Conservation (phyloP, 2,329 filamentous ascomycete species). For the Biscogniauxia marginata region DNA sequence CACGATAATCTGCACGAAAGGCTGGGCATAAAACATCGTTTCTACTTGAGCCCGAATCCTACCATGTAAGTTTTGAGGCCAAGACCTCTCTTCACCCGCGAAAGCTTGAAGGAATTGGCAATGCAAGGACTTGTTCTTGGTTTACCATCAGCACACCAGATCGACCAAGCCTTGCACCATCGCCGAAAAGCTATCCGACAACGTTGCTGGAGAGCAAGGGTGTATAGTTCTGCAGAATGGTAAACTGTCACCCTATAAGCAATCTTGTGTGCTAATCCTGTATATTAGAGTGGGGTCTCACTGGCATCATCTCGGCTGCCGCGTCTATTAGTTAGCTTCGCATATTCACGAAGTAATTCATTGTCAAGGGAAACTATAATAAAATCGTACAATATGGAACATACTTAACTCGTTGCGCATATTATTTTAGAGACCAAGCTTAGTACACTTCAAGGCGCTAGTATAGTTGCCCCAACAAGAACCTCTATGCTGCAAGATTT, state of each 20-base stretch:
- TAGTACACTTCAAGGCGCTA: too few species aligned
- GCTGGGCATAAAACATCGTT: neutral
- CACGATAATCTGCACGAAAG: neutral
- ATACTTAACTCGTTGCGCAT: too few species aligned
- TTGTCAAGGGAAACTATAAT: too few species aligned
- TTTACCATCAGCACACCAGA: neutral
- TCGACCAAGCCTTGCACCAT: neutral
- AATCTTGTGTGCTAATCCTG: neutral
- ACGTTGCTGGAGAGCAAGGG: neutral
- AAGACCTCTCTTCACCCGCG: neutral
- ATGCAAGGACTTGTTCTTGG: neutral
- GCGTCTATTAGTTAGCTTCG: too few species aligned
- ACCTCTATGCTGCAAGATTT: too few species aligned
- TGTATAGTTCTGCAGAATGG: neutral
- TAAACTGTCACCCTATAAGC: neutral
- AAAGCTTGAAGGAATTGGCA: neutral
- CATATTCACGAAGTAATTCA: too few species aligned
- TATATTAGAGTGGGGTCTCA: neutral
- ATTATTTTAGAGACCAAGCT: too few species aligned
- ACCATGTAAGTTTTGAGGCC: neutral
- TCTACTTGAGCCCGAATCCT: neutral
- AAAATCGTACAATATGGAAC: too few species aligned
- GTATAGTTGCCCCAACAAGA: too few species aligned
- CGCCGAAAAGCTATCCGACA: neutral
- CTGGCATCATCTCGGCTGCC: neutral